Evolutionary conservation across 768 basidiomycete genomes (phyloP).

Genomic region (button mushroom (Agaricus bisporus)): DNA sequence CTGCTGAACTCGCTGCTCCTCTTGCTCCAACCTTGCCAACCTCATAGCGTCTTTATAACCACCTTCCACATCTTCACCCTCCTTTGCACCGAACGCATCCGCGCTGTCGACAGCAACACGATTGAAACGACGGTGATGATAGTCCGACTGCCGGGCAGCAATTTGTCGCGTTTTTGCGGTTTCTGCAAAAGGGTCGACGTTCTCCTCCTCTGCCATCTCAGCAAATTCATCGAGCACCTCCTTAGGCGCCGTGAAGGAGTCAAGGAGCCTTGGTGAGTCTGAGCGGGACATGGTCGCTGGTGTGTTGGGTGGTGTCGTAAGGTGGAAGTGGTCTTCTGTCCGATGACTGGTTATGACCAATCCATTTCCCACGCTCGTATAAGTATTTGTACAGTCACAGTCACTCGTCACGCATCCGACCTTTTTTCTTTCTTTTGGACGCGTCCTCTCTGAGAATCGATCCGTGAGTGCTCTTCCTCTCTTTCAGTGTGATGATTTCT

Average conservation of each 20-base stretch:
- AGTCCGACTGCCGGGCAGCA: conserved; percentile 88
- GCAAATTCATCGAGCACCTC: conserved; percentile 93
- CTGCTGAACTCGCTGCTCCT: conserved; percentile 77
- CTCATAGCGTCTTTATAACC: conserved; percentile 98
- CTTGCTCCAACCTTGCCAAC: conserved; percentile 83
- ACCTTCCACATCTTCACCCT: conserved; percentile 69
- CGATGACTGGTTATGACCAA: conserved; percentile 21
- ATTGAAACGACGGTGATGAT: conserved; percentile 87
- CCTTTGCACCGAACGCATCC: conserved; percentile 72
- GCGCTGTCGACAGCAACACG: conserved; percentile 77
- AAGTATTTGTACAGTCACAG: background rate
- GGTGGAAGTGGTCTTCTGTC: conserved; percentile 18
- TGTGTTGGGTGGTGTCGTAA: conserved; percentile 3
- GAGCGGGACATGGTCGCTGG: conserved; percentile 42
- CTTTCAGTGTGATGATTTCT: conserved; percentile 47
- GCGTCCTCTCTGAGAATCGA: background rate
- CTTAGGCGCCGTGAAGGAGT: conserved; percentile 90
- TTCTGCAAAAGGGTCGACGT: conserved; percentile 88
- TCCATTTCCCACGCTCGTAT: conserved; percentile 27
- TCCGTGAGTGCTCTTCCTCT: conserved; percentile 3
- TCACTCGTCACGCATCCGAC: background rate
- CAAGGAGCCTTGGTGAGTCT: conserved; percentile 66
- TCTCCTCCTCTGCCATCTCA: conserved; percentile 89
- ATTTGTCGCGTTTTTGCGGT: conserved; percentile 92
- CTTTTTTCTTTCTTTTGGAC: conserved; percentile 15